Base-by-base conservation (phyloP, 257 asterid genomes). In the Leonotis leonurus region DNA sequence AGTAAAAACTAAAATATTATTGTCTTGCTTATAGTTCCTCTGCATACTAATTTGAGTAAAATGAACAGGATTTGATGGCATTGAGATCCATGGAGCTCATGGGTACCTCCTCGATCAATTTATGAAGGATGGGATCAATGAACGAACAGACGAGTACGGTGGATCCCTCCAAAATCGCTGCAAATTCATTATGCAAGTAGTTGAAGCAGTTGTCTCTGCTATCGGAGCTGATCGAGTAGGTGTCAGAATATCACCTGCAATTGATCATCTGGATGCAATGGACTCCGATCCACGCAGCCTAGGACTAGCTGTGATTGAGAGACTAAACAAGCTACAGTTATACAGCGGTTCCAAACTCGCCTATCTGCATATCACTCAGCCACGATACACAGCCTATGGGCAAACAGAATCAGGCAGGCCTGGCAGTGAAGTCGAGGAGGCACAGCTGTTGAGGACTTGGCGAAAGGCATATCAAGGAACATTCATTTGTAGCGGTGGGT, bases 41-140 rank as follows among this genome's bases (percentile, higher is more conserved):
- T 9, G 49, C 61, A 39, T 37, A n/a, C 51, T 63, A 58, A 62
- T 18, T 5, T 2, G 21, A 21, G 2, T n/a, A 22, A 56, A 56
- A 35, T 63, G 36, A 68, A 48, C 80, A 87, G 97, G 97, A 27
- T 90, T 90, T 52, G 96, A 90, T 72, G 96, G 98, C 16, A 70
- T 90, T 18, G 98, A 88, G 77, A 83, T 88, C 78, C 96, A 90
- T 2, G 95, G 94, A 37, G 99, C 99, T 32, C 99, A 92, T 4
- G 97, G 99, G 7, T 92, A 92, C 80, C 84, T 92, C 36, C 85
- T 92, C 8, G 99, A 92, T 30, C 99, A 92, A 57, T 92, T 92
- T 69, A 73, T 85, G 62, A 92, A 92, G 64, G 86, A 86, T 10
- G 99, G 97, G 16, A 92, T 92, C 84, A 92, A 89, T 17, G 88